These are phyloP conservation scores for Fusarium sp. DNA, from an alignment of 2,329 filamentous ascomycete species.

Conservation along the genomic window DNA sequence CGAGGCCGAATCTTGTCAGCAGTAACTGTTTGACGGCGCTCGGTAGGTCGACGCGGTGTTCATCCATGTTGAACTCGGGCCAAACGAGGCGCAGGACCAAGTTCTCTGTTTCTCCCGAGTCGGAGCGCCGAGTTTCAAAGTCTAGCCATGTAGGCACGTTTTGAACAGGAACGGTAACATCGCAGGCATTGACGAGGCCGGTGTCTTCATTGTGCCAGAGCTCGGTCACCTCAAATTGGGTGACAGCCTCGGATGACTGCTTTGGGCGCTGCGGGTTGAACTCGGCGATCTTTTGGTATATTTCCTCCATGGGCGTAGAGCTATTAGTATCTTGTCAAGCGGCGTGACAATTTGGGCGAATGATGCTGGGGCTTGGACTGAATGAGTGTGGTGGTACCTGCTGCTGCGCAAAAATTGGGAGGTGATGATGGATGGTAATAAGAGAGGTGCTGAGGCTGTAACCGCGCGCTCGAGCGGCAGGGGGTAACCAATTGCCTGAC, in stretches of 20 bases:
- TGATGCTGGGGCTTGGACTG: not conserved
- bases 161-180: constrained; percentile 12
- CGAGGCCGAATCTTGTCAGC: constrained; percentile 43
- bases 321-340: not conserved
- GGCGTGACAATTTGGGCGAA: not conserved
- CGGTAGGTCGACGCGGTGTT: constrained; percentile 41
- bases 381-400: not conserved
- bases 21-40: constrained; percentile 31
- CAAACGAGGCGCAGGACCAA: constrained; percentile 47
- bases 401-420: not conserved
- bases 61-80: constrained; percentile 36
- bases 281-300: constrained; percentile 44
- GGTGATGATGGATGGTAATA: not conserved
- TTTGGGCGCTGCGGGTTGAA: constrained; percentile 37
- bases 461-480: not conserved
- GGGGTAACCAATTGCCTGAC: constrained; percentile 17
- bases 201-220: constrained; percentile 42
- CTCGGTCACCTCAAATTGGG: constrained; percentile 42
- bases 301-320: constrained; percentile 44
- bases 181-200: constrained; percentile 25
- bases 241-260: constrained; percentile 21
- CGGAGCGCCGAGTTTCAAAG: constrained; percentile 22
- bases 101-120: not conserved
- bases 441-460: not conserved
- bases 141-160: constrained; percentile 38